A percentile compares a stretch with the other conserved stretches of the same genome.
Conservation (phyloP, 108 stramenopile species). For the Skeletonema costatum region DNA sequence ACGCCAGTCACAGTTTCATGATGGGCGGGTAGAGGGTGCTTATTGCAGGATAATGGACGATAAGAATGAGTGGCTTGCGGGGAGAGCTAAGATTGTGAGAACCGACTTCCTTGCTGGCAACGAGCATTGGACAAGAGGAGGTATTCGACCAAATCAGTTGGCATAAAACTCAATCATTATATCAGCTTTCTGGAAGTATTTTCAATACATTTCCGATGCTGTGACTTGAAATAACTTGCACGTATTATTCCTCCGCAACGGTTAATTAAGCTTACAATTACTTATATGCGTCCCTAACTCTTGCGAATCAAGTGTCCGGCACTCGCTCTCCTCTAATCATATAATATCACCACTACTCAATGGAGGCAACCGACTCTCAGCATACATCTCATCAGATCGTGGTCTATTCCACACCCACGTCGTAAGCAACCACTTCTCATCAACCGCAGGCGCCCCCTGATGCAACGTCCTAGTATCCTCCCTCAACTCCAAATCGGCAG, state of each 20-base stretch:
- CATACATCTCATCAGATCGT: conserved; percentile 13
- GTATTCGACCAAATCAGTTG: neutral
- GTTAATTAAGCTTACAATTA: neutral
- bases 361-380: neutral
- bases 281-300: no score
- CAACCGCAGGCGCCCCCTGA: conserved; percentile 41
- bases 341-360: neutral
- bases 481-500: conserved; percentile 31
- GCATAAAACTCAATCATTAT: neutral
- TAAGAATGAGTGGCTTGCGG: neutral
- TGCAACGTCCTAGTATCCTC: conserved; percentile 55
- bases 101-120: neutral
- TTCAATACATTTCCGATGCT: no score
- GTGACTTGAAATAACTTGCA: no score
- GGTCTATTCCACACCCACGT: conserved; percentile 56
- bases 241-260: no score
- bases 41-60: neutral
- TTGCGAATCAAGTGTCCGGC: no score
- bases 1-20: neutral
- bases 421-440: conserved; percentile 56
- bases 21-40: neutral
- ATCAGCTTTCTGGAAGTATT: neutral
- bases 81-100: neutral
- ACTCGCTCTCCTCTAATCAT: neutral
- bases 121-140: neutral